These are phyloP conservation scores for Stachybotrys chartarum DNA, from an alignment of 2,329 filamentous ascomycete species.

Conservation along the genomic window DNA sequence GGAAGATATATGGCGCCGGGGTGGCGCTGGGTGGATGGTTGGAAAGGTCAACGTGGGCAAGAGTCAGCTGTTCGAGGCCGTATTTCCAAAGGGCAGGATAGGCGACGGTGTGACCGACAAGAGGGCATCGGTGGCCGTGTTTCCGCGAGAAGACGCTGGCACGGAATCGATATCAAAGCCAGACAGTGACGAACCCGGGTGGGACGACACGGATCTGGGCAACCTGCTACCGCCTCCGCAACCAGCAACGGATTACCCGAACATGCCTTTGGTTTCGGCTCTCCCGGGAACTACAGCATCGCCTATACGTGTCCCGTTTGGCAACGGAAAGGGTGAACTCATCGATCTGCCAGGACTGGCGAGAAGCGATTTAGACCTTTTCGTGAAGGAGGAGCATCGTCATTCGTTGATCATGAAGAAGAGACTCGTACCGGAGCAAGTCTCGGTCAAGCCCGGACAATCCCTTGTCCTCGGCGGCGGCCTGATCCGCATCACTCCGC, in stretches of 20 bases:
- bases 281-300: slow-evolving; percentile 91
- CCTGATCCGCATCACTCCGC: slow-evolving; percentile 79
- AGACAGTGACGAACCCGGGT: slow-evolving; percentile 12
- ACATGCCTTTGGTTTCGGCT: slow-evolving; percentile 79
- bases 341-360: slow-evolving; percentile 86
- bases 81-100: slow-evolving; percentile 72
- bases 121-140: slow-evolving; percentile 7
- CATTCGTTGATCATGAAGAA: slow-evolving; percentile 69
- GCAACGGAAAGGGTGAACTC: slow-evolving; percentile 77
- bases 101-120: slow-evolving; percentile 15
- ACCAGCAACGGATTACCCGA: slow-evolving; percentile 65
- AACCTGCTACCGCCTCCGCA: slow-evolving; percentile 71
- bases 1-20: slow-evolving; percentile 75
- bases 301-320: slow-evolving; percentile 88
- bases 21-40: slow-evolving; percentile 89
- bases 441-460: slow-evolving; percentile 65
- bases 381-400: slow-evolving; percentile 61
- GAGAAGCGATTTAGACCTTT: slow-evolving; percentile 63
- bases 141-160: slow-evolving; percentile 6
- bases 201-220: slow-evolving; percentile 28
- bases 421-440: slow-evolving; percentile 66
- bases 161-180: slow-evolving; percentile 18
- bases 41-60: slow-evolving; percentile 99
- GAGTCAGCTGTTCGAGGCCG: slow-evolving; percentile 78
- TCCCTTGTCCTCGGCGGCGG: slow-evolving; percentile 75